Conservation (phyloP, 2,329 filamentous ascomycete genomes). For the Exophiala dermatitidis region DNA sequence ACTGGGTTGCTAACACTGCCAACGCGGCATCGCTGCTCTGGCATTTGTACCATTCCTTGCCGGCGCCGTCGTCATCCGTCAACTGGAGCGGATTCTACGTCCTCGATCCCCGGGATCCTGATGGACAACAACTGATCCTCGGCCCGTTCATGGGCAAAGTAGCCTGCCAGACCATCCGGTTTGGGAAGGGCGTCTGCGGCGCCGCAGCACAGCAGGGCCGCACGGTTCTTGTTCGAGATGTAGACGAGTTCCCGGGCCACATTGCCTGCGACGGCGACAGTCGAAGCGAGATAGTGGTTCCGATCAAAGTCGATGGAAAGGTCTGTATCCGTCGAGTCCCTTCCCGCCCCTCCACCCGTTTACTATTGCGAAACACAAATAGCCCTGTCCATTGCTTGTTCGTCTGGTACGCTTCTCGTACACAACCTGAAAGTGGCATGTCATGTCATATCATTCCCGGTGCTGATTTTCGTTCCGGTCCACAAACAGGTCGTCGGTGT, state of each 20-base stretch:
- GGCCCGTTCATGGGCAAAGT: conserved; percentile 45
- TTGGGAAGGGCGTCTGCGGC: conserved; percentile 43
- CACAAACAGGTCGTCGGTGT: conserved; percentile 40
- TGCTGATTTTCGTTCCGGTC: not conserved
- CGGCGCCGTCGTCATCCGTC: conserved; percentile 37
- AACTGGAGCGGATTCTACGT: conserved; percentile 47
- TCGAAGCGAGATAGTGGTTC: conserved; percentile 45
- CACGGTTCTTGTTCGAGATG: conserved; percentile 40
- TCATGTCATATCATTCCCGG: not conserved
- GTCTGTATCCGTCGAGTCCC: conserved; percentile 27
- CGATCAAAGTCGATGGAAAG: conserved; percentile 37
- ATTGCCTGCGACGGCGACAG: conserved; percentile 46
- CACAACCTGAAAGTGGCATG: no score
- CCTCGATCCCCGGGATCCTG: conserved; percentile 23
- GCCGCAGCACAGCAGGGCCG: conserved; percentile 36
- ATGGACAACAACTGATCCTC: conserved; percentile 32
- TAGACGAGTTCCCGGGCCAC: conserved; percentile 41
- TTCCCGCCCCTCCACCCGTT: no score
- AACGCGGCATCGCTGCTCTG: conserved; percentile 45
- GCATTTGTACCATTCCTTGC: conserved; percentile 42
- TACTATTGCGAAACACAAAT: no score
- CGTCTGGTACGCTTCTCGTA: no score
- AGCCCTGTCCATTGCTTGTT: no score
- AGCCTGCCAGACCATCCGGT: conserved; percentile 43
- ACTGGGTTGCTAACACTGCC: conserved; percentile 44